Conservation (phyloP, 345 rosid genomes). For the Populus tremula region DNA sequence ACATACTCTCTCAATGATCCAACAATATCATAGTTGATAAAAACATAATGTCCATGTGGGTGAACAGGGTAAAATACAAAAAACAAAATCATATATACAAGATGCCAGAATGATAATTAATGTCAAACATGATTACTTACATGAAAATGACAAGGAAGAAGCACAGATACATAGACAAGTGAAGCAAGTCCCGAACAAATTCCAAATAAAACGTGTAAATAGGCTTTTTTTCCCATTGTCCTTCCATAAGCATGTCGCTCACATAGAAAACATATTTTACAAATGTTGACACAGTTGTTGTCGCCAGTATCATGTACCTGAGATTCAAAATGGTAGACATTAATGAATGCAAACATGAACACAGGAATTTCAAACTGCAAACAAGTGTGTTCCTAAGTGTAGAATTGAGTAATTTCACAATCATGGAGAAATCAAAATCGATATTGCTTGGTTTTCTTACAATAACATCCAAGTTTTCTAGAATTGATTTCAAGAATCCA, state of each 20-base stretch:
- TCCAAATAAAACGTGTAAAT: slow-evolving; percentile 93
- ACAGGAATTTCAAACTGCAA: background rate
- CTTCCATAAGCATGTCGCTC: slow-evolving; percentile 88
- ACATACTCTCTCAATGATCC: too few relatives aligned
- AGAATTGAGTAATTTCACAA: background rate
- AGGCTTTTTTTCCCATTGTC: slow-evolving; percentile 94
- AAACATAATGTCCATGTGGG: background rate
- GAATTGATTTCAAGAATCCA: background rate
- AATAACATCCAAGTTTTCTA: background rate
- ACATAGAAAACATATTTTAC: slow-evolving; percentile 85
- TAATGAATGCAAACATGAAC: background rate
- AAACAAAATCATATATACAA: background rate
- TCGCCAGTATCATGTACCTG: slow-evolving; percentile 95
- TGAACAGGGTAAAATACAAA: background rate
- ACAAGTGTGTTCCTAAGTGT: too few relatives aligned
- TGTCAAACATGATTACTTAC: slow-evolving; percentile 47
- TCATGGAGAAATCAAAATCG: background rate
- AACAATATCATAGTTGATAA: background rate
- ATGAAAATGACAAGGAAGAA: slow-evolving; percentile 93
- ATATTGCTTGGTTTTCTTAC: background rate
- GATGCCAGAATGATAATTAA: background rate
- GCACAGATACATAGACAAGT: slow-evolving; percentile 89
- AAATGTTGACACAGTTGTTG: slow-evolving; percentile 78
- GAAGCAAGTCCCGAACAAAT: slow-evolving; percentile 90
- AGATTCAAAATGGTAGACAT: slow-evolving; percentile 10